These are phyloP conservation scores for Coleophoma eucalyptorum DNA, from an alignment of 2,329 filamentous ascomycete species.

Conservation along the genomic window DNA sequence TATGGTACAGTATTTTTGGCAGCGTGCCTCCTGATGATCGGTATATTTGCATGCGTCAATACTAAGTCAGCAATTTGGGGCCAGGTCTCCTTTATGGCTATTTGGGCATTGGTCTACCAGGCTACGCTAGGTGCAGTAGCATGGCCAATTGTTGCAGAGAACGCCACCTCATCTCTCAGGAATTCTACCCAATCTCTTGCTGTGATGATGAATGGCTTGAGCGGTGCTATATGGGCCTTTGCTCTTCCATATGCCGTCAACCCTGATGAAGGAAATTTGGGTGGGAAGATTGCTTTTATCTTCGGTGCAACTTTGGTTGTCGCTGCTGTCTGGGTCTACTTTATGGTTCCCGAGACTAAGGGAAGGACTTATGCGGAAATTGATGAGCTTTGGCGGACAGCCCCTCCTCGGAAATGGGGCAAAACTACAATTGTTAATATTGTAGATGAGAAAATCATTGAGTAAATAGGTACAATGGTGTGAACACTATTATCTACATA, in stretches of 20 bases:
- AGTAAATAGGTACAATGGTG: too few species aligned
- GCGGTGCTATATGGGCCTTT: slow-evolving; percentile 21
- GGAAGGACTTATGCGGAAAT: slow-evolving; percentile 8
- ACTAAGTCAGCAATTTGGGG: slow-evolving; percentile 22
- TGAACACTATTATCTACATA: too few species aligned
- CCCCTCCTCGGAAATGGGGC: not conserved
- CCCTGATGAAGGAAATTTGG: slow-evolving; percentile 30
- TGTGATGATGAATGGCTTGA: slow-evolving; percentile 26
- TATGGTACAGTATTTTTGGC: slow-evolving; percentile 27
- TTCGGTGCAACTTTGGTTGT: slow-evolving; percentile 30
- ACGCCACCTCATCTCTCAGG: slow-evolving; percentile 28
- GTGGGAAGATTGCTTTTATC: slow-evolving; percentile 34
- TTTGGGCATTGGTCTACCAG: slow-evolving; percentile 34
- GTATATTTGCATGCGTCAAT: slow-evolving; percentile 24
- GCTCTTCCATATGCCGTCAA: slow-evolving; percentile 33
- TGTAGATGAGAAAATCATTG: too few species aligned
- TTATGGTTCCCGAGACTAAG: slow-evolving; percentile 31
- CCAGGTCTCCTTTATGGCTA: slow-evolving; percentile 29
- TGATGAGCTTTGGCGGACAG: not conserved
- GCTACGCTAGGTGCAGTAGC: slow-evolving; percentile 33
- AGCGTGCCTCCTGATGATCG: slow-evolving; percentile 26
- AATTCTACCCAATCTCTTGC: slow-evolving; percentile 34
- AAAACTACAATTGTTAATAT: too few species aligned
- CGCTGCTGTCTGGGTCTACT: slow-evolving; percentile 28
- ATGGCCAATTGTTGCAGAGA: slow-evolving; percentile 34